phyloP scores from a whole-genome alignment of 2,329 filamentous ascomycete genomes.

The Albifimbria verrucaria region DNA sequence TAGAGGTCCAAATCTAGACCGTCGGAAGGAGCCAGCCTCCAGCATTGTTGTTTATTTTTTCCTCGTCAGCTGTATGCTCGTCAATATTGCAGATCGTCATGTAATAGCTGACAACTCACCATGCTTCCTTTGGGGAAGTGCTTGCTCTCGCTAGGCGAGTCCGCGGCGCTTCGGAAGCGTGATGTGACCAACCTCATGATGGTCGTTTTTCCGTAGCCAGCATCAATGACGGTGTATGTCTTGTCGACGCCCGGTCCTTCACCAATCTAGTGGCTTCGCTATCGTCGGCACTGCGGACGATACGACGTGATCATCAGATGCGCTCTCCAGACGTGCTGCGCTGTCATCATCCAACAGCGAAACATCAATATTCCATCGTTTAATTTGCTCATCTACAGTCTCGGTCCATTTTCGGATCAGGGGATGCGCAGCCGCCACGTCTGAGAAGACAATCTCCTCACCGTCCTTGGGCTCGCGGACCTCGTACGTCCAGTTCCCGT shows the following conservation, averaged over 20 bases:
- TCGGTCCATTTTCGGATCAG: constrained; percentile 60
- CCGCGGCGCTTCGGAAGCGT: too few species aligned
- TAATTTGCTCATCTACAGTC: constrained; percentile 26
- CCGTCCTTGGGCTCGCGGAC: constrained; percentile 37
- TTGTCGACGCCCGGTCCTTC: constrained; percentile 13
- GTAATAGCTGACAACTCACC: too few species aligned
- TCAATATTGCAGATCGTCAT: too few species aligned
- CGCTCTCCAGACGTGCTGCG: constrained; percentile 21
- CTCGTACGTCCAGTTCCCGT: constrained; percentile 69
- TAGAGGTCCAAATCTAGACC: too few species aligned
- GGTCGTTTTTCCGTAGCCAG: constrained; percentile 4
- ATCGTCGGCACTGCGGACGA: constrained; percentile 18
- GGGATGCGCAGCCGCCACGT: constrained; percentile 67
- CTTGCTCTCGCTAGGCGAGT: too few species aligned
- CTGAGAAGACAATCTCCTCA: constrained; percentile 49
- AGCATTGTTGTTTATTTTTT: too few species aligned
- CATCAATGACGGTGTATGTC: too few species aligned
- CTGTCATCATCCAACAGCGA: constrained; percentile 30
- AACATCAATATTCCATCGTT: constrained; percentile 30
- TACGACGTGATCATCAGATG: constrained; percentile 23
- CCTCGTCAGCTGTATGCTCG: too few species aligned
- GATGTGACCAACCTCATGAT: too few species aligned
- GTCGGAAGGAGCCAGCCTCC: too few species aligned
- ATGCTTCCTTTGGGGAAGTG: too few species aligned
- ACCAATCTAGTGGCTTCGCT: constrained; percentile 37